Base-by-base conservation (phyloP, 768 basidiomycete species). In the Lyophyllum decastes region DNA sequence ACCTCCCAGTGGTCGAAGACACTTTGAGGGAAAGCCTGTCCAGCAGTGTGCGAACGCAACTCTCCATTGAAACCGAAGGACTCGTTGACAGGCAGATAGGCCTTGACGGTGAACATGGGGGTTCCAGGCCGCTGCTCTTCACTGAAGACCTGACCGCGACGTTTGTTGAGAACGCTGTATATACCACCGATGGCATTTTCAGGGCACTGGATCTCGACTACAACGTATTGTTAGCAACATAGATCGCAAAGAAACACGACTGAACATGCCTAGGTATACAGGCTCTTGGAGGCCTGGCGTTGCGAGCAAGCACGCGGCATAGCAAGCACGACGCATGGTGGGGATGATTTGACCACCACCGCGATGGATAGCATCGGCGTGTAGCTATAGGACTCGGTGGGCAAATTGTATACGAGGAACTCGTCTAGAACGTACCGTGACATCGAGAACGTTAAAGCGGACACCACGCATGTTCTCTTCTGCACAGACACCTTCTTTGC, bases 381-480 rank as follows among this genome's bases (percentile, higher is more conserved):
- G 96, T 58, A 99, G 82, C 92, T 94, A 70, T 16, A 38, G 38
- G 21, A 10, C 17, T 60, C 2, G 50, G 24, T 14, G 34, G 21
- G 16, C 4, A 7, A 24, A 60, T 51, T 45, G 30, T 21, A 76
- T 16, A 19, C 17, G 1, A 22, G 19, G 30, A 30, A 1, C 11
- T 19, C n/a, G 12, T 14, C 10, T 2, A 2, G 4, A 44, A 54
- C 87, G 62, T 76, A 92, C 94, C 61, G 93, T 95, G 59, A 97
- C 95, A 85, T 97, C 95, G 62, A 96, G 80, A 58, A 98, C 82
- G 80, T 99, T 98, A 80, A 94, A 80, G 61, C 97, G 93, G 68
- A 96, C 84, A 79, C 95, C 95, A 80, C 97, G 94, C 95, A 99
- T 96, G 75, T 90, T 94, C 84, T 99, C 97, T 72, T 98, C 97